Base-by-base conservation (phyloP, 1,284 basidiomycete species). In the Cryptococcus deneoformans region DNA sequence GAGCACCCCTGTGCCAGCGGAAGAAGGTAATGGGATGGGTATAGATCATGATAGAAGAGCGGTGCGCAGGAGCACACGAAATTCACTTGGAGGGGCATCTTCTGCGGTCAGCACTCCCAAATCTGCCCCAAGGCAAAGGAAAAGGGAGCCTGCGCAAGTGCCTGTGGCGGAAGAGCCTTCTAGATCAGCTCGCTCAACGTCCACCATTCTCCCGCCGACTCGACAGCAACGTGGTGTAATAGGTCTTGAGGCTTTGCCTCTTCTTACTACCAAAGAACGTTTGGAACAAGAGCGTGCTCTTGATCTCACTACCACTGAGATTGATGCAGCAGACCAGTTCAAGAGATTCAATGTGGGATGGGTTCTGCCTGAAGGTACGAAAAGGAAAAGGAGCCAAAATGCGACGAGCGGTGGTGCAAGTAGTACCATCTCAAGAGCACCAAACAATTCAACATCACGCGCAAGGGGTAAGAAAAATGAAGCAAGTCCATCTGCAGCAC, bases 331-430 rank as follows among this genome's bases (percentile, higher is more conserved):
- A 61, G 84, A 85, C 54, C 87, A 87, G 42, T 96, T 95, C 81
- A 84, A 81, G 69, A 79, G 87, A 77, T 96, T 95, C 78, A 87
- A 96, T 63, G 79, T 82, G 20, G 92, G 92, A 1, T 96, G 92
- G 92, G 90, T 95, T 14, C 77, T 95, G 14, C 89, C 91, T 8
- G 80, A 85, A 8, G 89, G 87, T 36, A 82, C 84, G 46, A 84
- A 84, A 64, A 81, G 74, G 29, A 29, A 29, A 29, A 29, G 29
- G 29, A 29, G 29, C 29, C 29, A 29, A 29, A 29, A 29, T 29
- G 29, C 29, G 29, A 29, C 29, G 29, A 29, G 29, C 29, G 29
- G 29, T 5, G 29, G 29, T 29, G 29, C 29, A 29, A 29, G 2
- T 29, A 29, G 4, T 20, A 20, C 20, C 20, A 20, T 20, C 20